Base-by-base conservation (phyloP, 2,329 filamentous ascomycete genomes). In the Juglanconis oblonga region DNA sequence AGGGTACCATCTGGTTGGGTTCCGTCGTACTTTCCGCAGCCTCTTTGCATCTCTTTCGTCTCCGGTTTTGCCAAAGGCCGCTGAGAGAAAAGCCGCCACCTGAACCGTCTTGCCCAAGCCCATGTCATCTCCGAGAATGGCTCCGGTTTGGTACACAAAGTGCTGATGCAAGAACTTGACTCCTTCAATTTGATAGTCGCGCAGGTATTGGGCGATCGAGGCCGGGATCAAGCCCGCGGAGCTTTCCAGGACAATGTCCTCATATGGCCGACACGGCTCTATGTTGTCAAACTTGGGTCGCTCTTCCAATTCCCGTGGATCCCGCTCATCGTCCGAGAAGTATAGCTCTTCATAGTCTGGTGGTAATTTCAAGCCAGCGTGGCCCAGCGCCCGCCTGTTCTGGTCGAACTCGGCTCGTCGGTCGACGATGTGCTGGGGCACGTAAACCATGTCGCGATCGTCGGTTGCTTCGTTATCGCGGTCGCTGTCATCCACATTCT, bases 31-130 rank as follows among this genome's bases (percentile, higher is more conserved):
- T 71, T 95, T 95, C 42, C 94, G 85, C 89, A 98, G 93, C 24
- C 92, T 83, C 71, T 96, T 96, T 4, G 77, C 79, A 68, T 99
- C 95, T 54, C 92, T 81, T 71, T 93, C 89, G 67, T 97, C 94
- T 1, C 88, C 94, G 1, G 90, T 96, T 76, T 99, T 99, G 7
- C 95, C 95, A 71, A 97, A 99, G 0, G 92, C 93, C 1, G 87
- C 92, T 0, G 92, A 91, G 29, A 99, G 78, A 65, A 99, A 98
- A 0, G 93, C 90, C 59, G 92, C 95, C 32, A 99, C 91, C 73
- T 99, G 95, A 2, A 99, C 91, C 0, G 95, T 99, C 74, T 99
- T 99, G 0, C 95, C 95, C 36, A 99, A 75, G 24, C 95, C 95
- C 95, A 99, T 99, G 69, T 99, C 95, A 70, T 99, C 95, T 3